Evolutionary conservation across 495 filamentous ascomycete genomes (phyloP).

Genomic region (Penicillium waksmanii): DNA sequence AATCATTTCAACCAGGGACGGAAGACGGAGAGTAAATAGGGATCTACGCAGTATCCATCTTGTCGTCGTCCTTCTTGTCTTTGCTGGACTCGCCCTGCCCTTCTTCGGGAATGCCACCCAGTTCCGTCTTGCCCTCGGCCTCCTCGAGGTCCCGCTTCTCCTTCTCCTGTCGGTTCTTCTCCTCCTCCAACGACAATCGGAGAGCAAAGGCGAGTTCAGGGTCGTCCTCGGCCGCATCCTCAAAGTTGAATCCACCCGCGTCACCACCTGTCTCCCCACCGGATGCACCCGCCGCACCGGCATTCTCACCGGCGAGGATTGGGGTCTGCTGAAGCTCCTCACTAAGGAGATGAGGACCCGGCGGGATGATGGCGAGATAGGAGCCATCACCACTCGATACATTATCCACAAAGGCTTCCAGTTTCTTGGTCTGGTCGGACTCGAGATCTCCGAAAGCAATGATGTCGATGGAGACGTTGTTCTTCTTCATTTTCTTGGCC

Average conservation of each 20-base stretch:
- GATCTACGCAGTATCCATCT: constrained; percentile 65
- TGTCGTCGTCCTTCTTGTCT: constrained; percentile 72
- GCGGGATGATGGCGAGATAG: constrained; percentile 86
- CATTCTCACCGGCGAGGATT: constrained; percentile 79
- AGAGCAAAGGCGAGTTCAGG: constrained; percentile 94
- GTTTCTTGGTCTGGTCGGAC: constrained; percentile 87
- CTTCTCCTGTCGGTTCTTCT: constrained; percentile 89
- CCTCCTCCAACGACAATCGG: constrained; percentile 97
- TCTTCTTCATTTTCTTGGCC: constrained; percentile 98
- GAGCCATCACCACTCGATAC: constrained; percentile 90
- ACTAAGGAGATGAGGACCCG: constrained; percentile 86
- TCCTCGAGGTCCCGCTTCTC: constrained; percentile 76
- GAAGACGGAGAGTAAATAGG: background rate
- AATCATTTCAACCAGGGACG: constrained; percentile 26
- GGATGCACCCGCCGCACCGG: constrained; percentile 50
- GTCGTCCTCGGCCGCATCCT: constrained; percentile 67
- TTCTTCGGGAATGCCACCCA: constrained; percentile 87
- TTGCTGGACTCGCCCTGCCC: constrained; percentile 73
- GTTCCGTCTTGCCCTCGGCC: constrained; percentile 65
- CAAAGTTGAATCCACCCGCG: constrained; percentile 67
- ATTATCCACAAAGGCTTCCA: constrained; percentile 88
- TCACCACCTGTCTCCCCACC: constrained; percentile 59
- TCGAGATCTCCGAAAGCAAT: constrained; percentile 92
- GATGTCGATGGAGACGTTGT: constrained; percentile 87
- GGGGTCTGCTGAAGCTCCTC: constrained; percentile 92